These are phyloP conservation scores for Ascochyta clinopodiicola DNA, from an alignment of 2,329 filamentous ascomycete species.

Conservation along the genomic window DNA sequence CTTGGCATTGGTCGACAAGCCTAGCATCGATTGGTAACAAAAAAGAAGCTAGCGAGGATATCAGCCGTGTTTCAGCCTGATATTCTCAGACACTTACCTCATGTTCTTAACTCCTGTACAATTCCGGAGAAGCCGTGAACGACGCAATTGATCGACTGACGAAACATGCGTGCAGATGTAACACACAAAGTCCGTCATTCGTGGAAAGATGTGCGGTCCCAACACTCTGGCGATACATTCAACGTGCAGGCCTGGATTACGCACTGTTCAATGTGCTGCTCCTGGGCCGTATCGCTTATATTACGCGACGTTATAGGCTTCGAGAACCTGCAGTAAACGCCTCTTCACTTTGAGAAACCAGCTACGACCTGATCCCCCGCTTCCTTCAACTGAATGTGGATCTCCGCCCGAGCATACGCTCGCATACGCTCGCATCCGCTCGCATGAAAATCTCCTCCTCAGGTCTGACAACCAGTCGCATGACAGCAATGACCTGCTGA, in stretches of 20 bases:
- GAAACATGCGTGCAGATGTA: conserved; percentile 3
- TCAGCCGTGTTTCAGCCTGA: conserved; percentile 32
- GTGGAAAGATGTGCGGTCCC: conserved; percentile 2
- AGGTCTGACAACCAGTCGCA: conserved; percentile 11
- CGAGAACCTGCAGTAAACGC: background rate
- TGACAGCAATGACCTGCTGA: conserved; percentile 16
- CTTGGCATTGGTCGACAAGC: background rate
- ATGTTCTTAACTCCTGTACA: conserved; percentile 19
- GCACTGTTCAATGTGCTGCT: conserved; percentile 8
- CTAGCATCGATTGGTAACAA: background rate
- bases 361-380: background rate
- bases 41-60: background rate
- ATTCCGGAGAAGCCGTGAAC: conserved; percentile 6
- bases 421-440: background rate
- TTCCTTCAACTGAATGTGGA: background rate
- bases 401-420: background rate
- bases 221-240: background rate
- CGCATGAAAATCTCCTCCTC: conserved; percentile 9
- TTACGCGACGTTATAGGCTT: conserved; percentile 1
- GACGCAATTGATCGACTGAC: conserved; percentile 1
- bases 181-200: background rate
- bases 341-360: background rate
- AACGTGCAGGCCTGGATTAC: background rate
- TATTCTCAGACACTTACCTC: conserved; percentile 29
- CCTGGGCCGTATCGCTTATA: conserved; percentile 4